Evolutionary conservation across 176 grass and related monocot genomes (phyloP).

Genomic region (Zoysia pacifica): DNA sequence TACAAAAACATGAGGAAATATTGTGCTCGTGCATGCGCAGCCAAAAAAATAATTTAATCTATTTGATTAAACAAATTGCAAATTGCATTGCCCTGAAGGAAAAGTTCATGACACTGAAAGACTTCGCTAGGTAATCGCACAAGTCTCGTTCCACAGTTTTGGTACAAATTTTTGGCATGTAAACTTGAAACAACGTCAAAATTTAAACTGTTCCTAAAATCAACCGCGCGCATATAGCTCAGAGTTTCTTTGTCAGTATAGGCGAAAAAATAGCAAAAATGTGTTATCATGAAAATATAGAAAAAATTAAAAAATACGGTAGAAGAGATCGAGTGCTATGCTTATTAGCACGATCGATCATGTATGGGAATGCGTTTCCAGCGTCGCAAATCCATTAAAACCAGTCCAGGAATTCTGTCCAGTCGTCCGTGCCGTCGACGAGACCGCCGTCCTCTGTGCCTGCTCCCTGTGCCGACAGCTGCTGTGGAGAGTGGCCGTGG

Average conservation of each 20-base stretch:
- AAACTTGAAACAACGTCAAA: neutral
- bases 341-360: neutral
- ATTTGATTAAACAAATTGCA: constrained; percentile 5
- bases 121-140: constrained; percentile 20
- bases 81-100: neutral
- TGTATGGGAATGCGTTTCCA: neutral
- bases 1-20: constrained; percentile 8
- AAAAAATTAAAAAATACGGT: neutral
- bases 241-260: constrained; percentile 2
- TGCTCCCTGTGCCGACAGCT: constrained; percentile 7
- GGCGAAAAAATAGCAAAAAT: neutral
- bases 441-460: constrained; percentile 12
- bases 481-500: constrained; percentile 1
- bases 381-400: constrained; percentile 28
- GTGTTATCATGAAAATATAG: neutral
- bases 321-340: neutral
- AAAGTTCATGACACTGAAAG: neutral
- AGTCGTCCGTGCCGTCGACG: constrained; percentile 1
- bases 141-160: neutral
- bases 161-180: neutral
- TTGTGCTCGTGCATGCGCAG: neutral
- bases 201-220: constrained; percentile 9
- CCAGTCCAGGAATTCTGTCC: constrained; percentile 40
- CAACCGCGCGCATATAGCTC: neutral
- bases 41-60: neutral